Evolutionary conservation across 768 basidiomycete species (phyloP).

Genomic region (Mycena polygramma): DNA sequence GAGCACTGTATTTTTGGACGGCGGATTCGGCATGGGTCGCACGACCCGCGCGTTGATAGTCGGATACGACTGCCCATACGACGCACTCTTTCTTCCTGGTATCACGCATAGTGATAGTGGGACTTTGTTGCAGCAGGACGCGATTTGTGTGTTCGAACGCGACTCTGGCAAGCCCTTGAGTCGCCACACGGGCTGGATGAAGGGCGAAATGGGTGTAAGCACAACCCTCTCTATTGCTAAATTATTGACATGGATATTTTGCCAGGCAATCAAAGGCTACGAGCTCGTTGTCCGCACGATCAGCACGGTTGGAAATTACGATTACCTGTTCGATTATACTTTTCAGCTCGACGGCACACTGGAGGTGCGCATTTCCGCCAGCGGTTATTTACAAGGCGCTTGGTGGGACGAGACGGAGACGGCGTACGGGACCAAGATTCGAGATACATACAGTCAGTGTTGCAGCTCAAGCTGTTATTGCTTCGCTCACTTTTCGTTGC

Average conservation of each 20-base stretch:
- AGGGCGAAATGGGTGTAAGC: conserved; percentile 64
- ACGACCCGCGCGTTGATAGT: conserved; percentile 72
- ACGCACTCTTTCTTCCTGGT: conserved; percentile 71
- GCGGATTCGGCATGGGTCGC: conserved; percentile 74
- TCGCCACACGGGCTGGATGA: conserved; percentile 66
- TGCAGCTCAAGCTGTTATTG: background rate
- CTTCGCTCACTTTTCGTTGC: background rate
- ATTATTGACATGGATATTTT: background rate
- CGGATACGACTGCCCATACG: conserved; percentile 76
- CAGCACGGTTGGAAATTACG: conserved; percentile 75
- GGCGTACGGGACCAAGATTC: conserved; percentile 67
- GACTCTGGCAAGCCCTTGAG: conserved; percentile 70
- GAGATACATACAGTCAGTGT: conserved; percentile 65
- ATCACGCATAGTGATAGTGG: conserved; percentile 64
- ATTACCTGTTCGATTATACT: conserved; percentile 69
- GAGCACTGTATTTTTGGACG: conserved; percentile 73
- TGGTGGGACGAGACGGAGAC: conserved; percentile 66
- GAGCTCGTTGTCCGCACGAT: conserved; percentile 68
- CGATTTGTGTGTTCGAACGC: conserved; percentile 75
- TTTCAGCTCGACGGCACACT: conserved; percentile 78
- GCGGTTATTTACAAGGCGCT: conserved; percentile 77
- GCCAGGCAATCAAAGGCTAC: conserved; percentile 67
- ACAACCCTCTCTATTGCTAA: background rate
- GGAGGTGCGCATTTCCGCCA: conserved; percentile 76
- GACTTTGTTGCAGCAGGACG: conserved; percentile 59